Evolutionary conservation across 1,284 basidiomycete species (phyloP).

Genomic region (Pseudozyma pruni): DNA sequence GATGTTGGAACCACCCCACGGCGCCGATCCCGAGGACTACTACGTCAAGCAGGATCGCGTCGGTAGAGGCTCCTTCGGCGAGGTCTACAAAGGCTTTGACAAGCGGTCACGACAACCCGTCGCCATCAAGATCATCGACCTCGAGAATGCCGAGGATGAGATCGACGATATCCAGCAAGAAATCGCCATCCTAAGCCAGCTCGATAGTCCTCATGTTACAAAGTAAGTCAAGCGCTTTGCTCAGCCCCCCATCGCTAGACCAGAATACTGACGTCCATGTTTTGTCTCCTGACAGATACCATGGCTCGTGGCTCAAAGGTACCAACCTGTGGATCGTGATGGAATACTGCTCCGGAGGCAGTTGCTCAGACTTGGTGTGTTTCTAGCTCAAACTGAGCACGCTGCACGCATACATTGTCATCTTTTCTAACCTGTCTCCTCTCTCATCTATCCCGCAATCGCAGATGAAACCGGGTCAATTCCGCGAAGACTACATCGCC

Average conservation of each 20-base stretch:
- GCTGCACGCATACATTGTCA: constrained; percentile 1
- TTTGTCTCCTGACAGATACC: constrained; percentile 76
- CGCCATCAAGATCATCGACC: constrained; percentile 94
- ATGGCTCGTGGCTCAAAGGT: constrained; percentile 93
- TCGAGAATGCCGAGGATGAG: constrained; percentile 98
- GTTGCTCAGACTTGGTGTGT: constrained; percentile 71
- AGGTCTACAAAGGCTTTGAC: constrained; percentile 65
- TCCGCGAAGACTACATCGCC: constrained; percentile 97
- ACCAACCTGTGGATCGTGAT: constrained; percentile 97
- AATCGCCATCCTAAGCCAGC: constrained; percentile 96
- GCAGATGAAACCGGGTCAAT: constrained; percentile 96
- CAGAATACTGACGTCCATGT: neutral
- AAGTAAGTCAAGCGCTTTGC: constrained; percentile 75
- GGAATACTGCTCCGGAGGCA: constrained; percentile 80
- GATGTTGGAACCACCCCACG: constrained; percentile 52
- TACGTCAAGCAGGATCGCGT: constrained; percentile 97
- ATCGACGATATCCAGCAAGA: constrained; percentile 99
- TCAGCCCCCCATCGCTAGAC: too few species aligned
- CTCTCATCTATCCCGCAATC: too few species aligned
- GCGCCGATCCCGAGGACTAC: constrained; percentile 60
- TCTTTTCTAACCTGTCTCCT: neutral
- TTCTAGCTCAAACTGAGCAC: neutral
- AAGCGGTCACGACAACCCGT: constrained; percentile 58
- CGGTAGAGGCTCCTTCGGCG: constrained; percentile 66
- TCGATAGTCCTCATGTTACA: constrained; percentile 94